Conservation (phyloP, 2,329 filamentous ascomycete genomes). For the Colletotrichum sp. region DNA sequence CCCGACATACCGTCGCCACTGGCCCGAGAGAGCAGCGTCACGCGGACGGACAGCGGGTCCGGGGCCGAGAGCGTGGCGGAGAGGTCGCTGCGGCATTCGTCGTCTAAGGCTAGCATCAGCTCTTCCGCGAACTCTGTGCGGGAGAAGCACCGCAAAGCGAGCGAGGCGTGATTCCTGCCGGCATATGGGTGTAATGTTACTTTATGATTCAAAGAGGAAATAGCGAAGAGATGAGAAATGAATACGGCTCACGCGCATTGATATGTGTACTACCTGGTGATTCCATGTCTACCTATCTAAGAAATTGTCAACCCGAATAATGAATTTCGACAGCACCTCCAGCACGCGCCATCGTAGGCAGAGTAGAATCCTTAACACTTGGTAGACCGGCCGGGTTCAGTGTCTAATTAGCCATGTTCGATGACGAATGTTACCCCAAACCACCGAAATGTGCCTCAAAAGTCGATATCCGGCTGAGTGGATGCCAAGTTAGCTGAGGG, state of each 20-base stretch:
- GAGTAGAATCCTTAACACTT: too few relatives aligned
- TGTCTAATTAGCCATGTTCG: too few relatives aligned
- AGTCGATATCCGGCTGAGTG: too few relatives aligned
- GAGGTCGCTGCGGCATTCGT: conserved; percentile 15
- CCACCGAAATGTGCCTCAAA: too few relatives aligned
- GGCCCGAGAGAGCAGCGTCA: conserved; percentile 50
- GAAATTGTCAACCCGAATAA: too few relatives aligned
- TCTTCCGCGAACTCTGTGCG: conserved; percentile 8
- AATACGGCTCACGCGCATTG: not conserved
- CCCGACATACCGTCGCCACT: conserved; percentile 61
- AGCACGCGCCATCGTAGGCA: too few relatives aligned
- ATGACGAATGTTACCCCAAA: too few relatives aligned
- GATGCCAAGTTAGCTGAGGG: too few relatives aligned
- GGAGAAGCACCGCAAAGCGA: conserved; percentile 12
- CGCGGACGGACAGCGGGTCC: conserved; percentile 17
- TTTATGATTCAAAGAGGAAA: conserved; percentile 4
- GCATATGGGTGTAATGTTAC: not conserved
- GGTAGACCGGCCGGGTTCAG: too few relatives aligned
- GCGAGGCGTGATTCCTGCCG: not conserved
- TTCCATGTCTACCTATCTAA: too few relatives aligned
- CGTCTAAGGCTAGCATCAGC: conserved; percentile 13
- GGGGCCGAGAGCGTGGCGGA: conserved; percentile 8
- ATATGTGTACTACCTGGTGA: too few relatives aligned
- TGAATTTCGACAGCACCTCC: too few relatives aligned
- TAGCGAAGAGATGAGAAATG: conserved; percentile 12